A percentile compares a stretch with the other conserved stretches of the same genome.
These are phyloP conservation scores for Mycena pura DNA, from an alignment of 768 basidiomycete species.

Conservation along the genomic window DNA sequence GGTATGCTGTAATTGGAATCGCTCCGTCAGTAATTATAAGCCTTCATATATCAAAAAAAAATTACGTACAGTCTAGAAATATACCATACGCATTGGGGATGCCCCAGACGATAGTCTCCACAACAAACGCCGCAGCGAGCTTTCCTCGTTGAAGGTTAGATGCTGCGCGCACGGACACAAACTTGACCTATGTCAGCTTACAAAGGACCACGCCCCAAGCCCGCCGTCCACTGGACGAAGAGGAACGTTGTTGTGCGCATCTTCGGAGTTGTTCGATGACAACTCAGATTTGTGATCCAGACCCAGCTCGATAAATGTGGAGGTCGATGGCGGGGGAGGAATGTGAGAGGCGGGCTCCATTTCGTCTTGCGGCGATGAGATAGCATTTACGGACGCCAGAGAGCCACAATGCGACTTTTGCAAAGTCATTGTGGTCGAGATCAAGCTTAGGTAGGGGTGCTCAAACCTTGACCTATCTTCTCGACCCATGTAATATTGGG, in stretches of 20 bases:
- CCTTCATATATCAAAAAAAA: neutral
- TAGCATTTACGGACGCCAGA: neutral
- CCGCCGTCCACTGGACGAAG: conserved; percentile 33
- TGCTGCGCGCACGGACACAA: neutral
- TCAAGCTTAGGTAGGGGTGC: no score
- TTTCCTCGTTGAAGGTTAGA: conserved; percentile 6
- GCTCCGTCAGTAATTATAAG: neutral
- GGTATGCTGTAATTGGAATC: conserved; percentile 23
- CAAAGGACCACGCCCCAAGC: conserved; percentile 35
- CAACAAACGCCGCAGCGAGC: conserved; percentile 35
- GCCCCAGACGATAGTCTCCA: conserved; percentile 38
- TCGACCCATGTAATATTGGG: no score
- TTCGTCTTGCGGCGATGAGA: neutral
- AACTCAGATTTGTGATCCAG: neutral
- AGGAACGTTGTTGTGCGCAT: neutral
- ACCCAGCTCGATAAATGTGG: neutral
- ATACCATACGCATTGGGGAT: conserved; percentile 38
- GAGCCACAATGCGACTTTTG: no score
- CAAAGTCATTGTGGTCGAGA: no score
- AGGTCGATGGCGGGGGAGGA: conserved; percentile 17
- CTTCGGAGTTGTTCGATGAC: neutral
- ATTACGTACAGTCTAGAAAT: conserved; percentile 32
- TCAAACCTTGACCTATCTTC: no score
- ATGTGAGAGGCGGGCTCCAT: conserved; percentile 18
- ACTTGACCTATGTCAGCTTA: conserved; percentile 9